phyloP scores from a whole-genome alignment of 2,329 filamentous ascomycete genomes.

The Alternaria sp. region DNA sequence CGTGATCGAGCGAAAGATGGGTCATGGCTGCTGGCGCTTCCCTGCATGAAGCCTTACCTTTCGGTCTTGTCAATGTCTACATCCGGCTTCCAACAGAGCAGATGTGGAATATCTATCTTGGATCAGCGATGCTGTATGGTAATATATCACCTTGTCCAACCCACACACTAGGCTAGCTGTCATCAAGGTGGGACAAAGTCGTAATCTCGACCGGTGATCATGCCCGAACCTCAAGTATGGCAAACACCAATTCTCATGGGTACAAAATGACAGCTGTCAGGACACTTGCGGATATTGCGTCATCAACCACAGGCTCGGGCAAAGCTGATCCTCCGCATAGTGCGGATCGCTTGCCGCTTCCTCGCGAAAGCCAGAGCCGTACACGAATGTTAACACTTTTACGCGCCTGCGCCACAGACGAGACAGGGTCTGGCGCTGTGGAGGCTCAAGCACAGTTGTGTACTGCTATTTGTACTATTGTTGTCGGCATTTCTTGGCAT shows the following conservation, averaged over 20 bases:
- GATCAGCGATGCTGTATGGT: not conserved
- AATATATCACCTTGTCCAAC: slow-evolving; percentile 2
- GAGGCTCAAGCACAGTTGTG: slow-evolving; percentile 19
- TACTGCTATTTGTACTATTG: slow-evolving; percentile 12
- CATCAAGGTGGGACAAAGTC: not conserved
- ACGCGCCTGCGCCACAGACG: slow-evolving; percentile 28
- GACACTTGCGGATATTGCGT: slow-evolving; percentile 35
- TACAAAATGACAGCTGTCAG: slow-evolving; percentile 11
- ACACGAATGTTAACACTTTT: slow-evolving; percentile 28
- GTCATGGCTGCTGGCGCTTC: slow-evolving; percentile 25
- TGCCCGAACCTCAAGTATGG: slow-evolving; percentile 5
- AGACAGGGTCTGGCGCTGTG: slow-evolving; percentile 21
- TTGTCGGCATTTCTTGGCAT: not conserved
- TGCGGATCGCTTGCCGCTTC: slow-evolving; percentile 45
- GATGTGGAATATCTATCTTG: slow-evolving; percentile 3
- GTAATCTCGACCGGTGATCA: not conserved
- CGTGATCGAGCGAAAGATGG: slow-evolving; percentile 36
- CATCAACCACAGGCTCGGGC: slow-evolving; percentile 35
- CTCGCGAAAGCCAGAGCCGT: slow-evolving; percentile 41
- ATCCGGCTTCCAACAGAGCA: slow-evolving; percentile 16
- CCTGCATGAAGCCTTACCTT: slow-evolving; percentile 30
- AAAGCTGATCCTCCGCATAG: slow-evolving; percentile 39
- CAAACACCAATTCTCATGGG: slow-evolving; percentile 19
- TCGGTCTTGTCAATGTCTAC: slow-evolving; percentile 12
- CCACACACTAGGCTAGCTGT: not conserved